A percentile compares a stretch with the other conserved stretches of the same genome.
These are phyloP conservation scores for Fabrea salina DNA, from an alignment of 169 alveolate genomes.

Conservation along the genomic window DNA sequence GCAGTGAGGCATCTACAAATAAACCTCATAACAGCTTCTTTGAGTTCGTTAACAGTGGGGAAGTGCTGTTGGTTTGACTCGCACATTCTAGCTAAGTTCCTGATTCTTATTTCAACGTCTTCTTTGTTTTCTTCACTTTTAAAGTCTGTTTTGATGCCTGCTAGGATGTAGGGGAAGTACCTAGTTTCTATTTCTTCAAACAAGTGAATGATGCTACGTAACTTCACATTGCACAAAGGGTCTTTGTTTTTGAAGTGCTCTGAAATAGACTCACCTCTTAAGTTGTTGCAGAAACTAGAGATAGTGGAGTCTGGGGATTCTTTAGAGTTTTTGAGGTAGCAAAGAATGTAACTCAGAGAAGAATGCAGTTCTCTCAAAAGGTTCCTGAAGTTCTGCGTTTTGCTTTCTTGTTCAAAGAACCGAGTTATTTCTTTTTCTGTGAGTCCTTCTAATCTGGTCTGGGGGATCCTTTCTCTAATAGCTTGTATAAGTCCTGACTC, in stretches of 20 bases:
- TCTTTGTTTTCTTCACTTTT: background rate
- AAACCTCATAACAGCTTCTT: slow-evolving; percentile 18
- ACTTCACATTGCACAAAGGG: background rate
- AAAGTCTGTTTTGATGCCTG: background rate
- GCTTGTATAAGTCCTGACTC: background rate
- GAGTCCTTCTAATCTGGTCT: background rate
- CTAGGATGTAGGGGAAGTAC: background rate
- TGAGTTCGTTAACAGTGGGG: background rate
- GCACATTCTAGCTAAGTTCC: background rate
- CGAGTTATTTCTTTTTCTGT: background rate
- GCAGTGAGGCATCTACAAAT: background rate
- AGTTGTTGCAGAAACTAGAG: background rate
- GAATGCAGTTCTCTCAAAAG: background rate
- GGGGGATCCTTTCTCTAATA: background rate
- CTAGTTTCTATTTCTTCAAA: background rate
- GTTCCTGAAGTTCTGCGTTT: background rate
- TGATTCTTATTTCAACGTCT: background rate
- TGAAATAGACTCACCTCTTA: background rate
- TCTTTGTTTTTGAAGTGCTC: background rate
- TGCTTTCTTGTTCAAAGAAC: background rate
- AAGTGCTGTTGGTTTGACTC: too few species aligned
- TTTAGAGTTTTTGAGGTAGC: background rate
- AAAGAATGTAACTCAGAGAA: background rate
- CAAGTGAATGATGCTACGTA: background rate
- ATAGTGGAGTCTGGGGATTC: background rate